Percentiles rank a stretch among this genome's conserved stretches.
phyloP scores from a whole-genome alignment of 2,329 filamentous ascomycete species.

The Pestalotiopsis sp. region DNA sequence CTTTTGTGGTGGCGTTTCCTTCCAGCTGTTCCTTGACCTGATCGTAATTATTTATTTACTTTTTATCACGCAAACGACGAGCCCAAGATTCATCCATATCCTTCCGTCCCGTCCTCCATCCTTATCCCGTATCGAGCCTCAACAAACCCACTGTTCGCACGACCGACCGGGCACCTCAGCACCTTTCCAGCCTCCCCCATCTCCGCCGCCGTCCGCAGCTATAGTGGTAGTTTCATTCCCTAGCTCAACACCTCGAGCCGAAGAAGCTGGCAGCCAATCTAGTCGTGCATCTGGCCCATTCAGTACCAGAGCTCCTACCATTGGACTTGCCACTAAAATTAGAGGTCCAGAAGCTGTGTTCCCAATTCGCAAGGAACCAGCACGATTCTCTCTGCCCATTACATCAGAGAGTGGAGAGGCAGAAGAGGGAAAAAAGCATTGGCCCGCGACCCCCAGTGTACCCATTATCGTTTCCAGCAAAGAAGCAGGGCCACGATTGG shows the following conservation, averaged over 20 bases:
- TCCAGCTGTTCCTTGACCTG: background rate
- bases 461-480: background rate
- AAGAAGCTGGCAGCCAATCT: background rate
- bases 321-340: background rate
- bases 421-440: background rate
- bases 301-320: background rate
- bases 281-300: background rate
- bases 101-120: background rate
- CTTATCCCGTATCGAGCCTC: background rate
- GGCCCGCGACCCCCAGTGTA: background rate
- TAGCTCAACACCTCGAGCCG: background rate
- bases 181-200: background rate
- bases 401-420: background rate
- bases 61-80: background rate
- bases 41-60: too few relatives aligned
- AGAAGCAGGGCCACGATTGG: background rate
- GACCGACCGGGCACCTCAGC: background rate
- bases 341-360: background rate
- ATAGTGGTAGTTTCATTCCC: background rate
- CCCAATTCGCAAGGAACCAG: background rate
- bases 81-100: background rate
- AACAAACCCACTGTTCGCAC: background rate
- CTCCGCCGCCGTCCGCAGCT: background rate
- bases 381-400: background rate
- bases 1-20: background rate